Evolutionary conservation across 768 basidiomycete genomes (phyloP).

Genomic region (Cyathus striatus): DNA sequence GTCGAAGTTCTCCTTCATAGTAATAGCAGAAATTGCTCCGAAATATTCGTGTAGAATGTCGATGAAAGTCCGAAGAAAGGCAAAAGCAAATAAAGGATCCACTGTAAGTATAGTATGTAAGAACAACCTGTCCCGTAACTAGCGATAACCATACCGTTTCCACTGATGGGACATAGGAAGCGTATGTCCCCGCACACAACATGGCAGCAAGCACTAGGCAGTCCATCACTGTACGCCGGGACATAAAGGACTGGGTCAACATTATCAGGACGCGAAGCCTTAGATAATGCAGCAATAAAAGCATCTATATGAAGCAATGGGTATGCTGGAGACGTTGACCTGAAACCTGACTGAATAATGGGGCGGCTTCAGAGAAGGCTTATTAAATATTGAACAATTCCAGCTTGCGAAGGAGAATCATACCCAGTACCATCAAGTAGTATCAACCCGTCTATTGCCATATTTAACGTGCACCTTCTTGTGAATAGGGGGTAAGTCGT

Average conservation of each 20-base stretch:
- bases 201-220: constrained; percentile 81
- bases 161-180: constrained; percentile 77
- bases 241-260: constrained; percentile 78
- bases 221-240: constrained; percentile 35
- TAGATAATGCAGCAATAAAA: constrained; percentile 66
- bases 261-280: constrained; percentile 43
- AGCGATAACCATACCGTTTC: constrained; percentile 56
- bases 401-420: constrained; percentile 19
- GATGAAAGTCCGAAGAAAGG: constrained; percentile 82
- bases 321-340: constrained; percentile 69
- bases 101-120: constrained; percentile 38
- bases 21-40: constrained; percentile 74
- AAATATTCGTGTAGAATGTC: constrained; percentile 85
- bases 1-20: constrained; percentile 89
- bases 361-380: constrained; percentile 43
- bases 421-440: constrained; percentile 73
- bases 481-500: background rate
- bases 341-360: constrained; percentile 89
- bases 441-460: constrained; percentile 81
- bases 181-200: constrained; percentile 70
- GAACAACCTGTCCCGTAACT: background rate
- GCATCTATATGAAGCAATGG: constrained; percentile 85
- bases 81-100: constrained; percentile 86
- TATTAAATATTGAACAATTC: constrained; percentile 13
- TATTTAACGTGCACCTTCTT: constrained; percentile 16